Evolutionary conservation across 2,329 filamentous ascomycete genomes (phyloP), one percentile per base, ranked within the genome.

Genomic region (Claviceps africana): DNA sequence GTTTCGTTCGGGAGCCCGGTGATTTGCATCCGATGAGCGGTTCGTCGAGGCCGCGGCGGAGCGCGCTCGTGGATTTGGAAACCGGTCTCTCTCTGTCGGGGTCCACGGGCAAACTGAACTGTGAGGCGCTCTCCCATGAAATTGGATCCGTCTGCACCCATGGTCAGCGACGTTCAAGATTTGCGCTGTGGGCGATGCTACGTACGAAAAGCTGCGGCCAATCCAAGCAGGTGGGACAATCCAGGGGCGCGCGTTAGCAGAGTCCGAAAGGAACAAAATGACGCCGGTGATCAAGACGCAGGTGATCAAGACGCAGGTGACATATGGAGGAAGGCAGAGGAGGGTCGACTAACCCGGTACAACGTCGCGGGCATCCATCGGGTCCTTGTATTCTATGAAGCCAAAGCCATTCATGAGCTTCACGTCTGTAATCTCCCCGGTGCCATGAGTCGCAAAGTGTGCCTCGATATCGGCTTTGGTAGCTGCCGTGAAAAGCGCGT

Each of bases 331-430:
- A 33, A 40, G 35, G 8, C 25, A 42, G 21, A 22, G 35, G 39
- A 50, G 47, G 37, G 49, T 25, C 39, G 50, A 66, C 84, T 75
- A 81, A 96, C 93, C 91, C 71, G 93, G 93, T 65, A 98, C 93
- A 58, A 98, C 90, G 73, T 98, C 93, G 67, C 91, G 86, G 61
- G 93, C 93, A 74, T 98, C 93, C 86, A 96, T 88, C 54, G 89
- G 83, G 74, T 97, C 93, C 72, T 96, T 94, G 72, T 97, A 98
- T 72, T 98, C 93, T 68, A 98, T 95, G 76, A 98, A 98, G 68
- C 93, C 93, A 67, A 98, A 98, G 65, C 93, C 93, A 68, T 95
- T 97, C 93, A 98, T 98, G 58, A 98, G 82, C 77, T 98, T 98
- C 75, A 98, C 91, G 75, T 98, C 93, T 61, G 86, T 93, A 68